Evolutionary conservation across 2,329 filamentous ascomycete species (phyloP), one percentile per base, ranked within the genome.

Genomic region (Madurella fahalii): DNA sequence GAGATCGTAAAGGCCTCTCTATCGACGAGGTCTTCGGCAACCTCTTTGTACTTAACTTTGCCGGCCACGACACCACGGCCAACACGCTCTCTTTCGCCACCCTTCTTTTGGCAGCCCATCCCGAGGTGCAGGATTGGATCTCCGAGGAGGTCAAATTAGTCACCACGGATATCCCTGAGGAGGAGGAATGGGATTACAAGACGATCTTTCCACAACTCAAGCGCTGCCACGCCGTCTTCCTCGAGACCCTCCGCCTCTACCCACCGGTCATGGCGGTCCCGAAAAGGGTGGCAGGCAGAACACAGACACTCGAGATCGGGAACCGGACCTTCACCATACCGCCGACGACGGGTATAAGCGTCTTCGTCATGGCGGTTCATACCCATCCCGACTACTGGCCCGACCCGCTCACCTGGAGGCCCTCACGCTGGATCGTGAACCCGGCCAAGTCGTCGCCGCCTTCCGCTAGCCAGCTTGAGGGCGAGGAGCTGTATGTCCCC

Each of bases 51-150:
- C 40, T 78, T 57, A 78, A 75, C 46, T 68, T 80, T 47, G 77
- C 78, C 0, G 78, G 78, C 0, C 76, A 79, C 53, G 77, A 81
- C 54, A 79, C 77, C 0, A 77, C 76, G 0, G 74, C 77, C 0
- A 72, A 76, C 30, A 72, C 72, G 0, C 61, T 79, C 5, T 69
- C 70, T 1, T 78, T 72, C 49, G 65, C 70, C 0, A 61, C 77
- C 1, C 62, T 72, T 7, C 71, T 77, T 9, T 67, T 81, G 1
- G 76, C 77, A 2, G 67, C 70, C 0, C 58, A 76, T 40, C 75
- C 72, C 0, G 64, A 71, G 3, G 69, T 75, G 2, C 77, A 80
- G 54, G 68, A 72, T 3, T 79, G 74, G 75, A 45, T 77, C 0
- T 62, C 67, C 0, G 69, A 76, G 47, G 76, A 77, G 49, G 61